A percentile compares a stretch with the other conserved stretches of the same genome.
These are phyloP conservation scores for Dothistroma septosporum DNA, from an alignment of 2,329 filamentous ascomycete genomes.

Conservation along the genomic window DNA sequence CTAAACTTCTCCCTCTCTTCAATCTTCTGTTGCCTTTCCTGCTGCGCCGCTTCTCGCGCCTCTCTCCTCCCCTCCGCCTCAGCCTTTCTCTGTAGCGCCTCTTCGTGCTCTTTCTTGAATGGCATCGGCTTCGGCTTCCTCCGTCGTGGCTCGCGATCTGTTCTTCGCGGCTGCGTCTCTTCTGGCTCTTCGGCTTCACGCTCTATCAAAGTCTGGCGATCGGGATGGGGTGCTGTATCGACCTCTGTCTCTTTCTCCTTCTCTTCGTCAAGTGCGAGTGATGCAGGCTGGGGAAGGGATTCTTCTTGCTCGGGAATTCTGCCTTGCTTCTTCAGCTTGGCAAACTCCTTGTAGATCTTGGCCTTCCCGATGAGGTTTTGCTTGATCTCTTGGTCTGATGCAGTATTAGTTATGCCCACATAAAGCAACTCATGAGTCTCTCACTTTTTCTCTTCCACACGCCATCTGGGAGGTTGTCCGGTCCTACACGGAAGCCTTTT, in stretches of 20 bases:
- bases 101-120: constrained; percentile 42
- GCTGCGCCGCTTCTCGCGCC: constrained; percentile 60
- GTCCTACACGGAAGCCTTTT: constrained; percentile 80
- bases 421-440: not conserved
- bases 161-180: not conserved
- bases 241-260: constrained; percentile 25
- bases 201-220: constrained; percentile 33
- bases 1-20: constrained; percentile 70
- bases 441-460: constrained; percentile 75
- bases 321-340: constrained; percentile 69
- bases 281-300: constrained; percentile 30
- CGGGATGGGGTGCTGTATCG: constrained; percentile 46
- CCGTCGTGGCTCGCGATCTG: constrained; percentile 23
- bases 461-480: constrained; percentile 85
- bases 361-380: constrained; percentile 83
- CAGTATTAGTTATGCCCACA: not conserved
- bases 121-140: constrained; percentile 43
- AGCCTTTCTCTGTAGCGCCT: constrained; percentile 53
- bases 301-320: constrained; percentile 27
- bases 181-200: constrained; percentile 19
- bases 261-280: constrained; percentile 25
- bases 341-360: constrained; percentile 88
- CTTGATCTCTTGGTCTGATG: constrained; percentile 79
- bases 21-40: constrained; percentile 49
- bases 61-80: constrained; percentile 59